A percentile compares a stretch with the other conserved stretches of the same genome.
Conservation (phyloP, 441 rosid species). For the Pelargonium citronellum region DNA sequence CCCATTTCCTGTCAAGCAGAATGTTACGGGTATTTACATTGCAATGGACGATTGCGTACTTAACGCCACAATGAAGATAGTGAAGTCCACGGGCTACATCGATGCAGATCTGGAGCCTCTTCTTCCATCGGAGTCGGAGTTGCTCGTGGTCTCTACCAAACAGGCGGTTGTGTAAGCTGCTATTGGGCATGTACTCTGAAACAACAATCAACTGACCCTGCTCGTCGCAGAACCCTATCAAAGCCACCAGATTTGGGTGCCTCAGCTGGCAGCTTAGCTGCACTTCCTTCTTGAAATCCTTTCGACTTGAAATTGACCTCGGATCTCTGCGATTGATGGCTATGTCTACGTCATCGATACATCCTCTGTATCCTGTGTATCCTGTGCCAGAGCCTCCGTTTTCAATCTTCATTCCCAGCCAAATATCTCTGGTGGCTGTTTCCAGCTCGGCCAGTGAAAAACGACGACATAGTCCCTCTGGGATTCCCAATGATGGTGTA, state of each 20-base stretch:
- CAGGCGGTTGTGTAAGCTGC: constrained; percentile 47
- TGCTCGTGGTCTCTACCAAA: constrained; percentile 37
- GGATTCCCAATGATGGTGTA: not conserved
- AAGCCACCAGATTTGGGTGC: constrained; percentile 44
- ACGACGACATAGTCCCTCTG: constrained; percentile 32
- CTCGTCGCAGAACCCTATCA: constrained; percentile 54
- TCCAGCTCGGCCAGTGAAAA: constrained; percentile 43
- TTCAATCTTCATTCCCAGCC: constrained; percentile 35
- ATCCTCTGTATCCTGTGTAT: constrained; percentile 52
- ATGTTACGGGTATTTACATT: constrained; percentile 59
- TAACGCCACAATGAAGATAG: constrained; percentile 48
- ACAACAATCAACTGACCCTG: constrained; percentile 46
- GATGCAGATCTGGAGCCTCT: constrained; percentile 49
- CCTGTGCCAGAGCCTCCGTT: constrained; percentile 55
- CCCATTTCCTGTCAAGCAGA: constrained; percentile 49
- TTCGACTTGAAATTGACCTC: constrained; percentile 35
- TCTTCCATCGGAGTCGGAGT: constrained; percentile 48
- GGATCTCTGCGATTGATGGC: constrained; percentile 49
- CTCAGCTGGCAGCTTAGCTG: constrained; percentile 55
- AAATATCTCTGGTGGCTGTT: constrained; percentile 44
- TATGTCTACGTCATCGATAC: constrained; percentile 35
- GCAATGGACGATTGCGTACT: constrained; percentile 44
- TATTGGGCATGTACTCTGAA: constrained; percentile 52
- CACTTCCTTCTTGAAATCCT: constrained; percentile 53
- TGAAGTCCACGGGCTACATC: constrained; percentile 50